Evolutionary conservation across 176 grass and related monocot genomes (phyloP).

Genomic region (Pontederia crassipes): DNA sequence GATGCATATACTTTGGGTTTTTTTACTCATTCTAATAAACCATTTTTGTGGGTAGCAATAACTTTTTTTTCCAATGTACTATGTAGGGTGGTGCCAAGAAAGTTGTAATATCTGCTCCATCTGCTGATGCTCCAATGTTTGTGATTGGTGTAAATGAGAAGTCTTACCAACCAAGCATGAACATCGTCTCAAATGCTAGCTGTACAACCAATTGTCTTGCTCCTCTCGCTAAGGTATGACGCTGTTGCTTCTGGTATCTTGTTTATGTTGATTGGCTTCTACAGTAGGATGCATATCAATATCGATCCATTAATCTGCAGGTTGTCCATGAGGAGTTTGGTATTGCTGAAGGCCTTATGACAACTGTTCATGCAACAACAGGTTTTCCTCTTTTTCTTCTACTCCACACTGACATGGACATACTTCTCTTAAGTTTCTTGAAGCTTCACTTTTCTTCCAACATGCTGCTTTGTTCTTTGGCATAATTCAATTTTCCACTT

Average conservation of each 20-base stretch:
- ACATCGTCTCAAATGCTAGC: slow-evolving; percentile 96
- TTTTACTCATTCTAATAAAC: background rate
- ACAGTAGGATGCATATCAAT: background rate
- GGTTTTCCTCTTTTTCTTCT: slow-evolving; percentile 31
- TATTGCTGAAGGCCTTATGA: slow-evolving; percentile 95
- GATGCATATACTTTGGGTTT: background rate
- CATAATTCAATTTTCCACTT: slow-evolving; percentile 16
- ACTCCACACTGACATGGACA: background rate
- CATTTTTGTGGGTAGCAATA: background rate
- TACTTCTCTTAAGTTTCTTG: background rate
- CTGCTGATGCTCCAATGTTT: slow-evolving; percentile 98
- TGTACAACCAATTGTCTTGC: slow-evolving; percentile 98
- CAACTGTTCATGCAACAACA: slow-evolving; percentile 98
- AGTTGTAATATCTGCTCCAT: slow-evolving; percentile 96
- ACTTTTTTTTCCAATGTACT: background rate
- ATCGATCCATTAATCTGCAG: slow-evolving; percentile 26
- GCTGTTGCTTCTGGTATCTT: background rate
- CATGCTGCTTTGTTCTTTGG: background rate
- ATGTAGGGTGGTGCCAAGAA: slow-evolving; percentile 90
- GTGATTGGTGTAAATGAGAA: slow-evolving; percentile 97
- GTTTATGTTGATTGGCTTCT: too few relatives aligned
- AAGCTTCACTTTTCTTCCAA: background rate
- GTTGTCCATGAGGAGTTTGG: slow-evolving; percentile 99
- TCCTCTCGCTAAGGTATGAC: slow-evolving; percentile 85
- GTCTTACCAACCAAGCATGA: slow-evolving; percentile 64